A percentile compares a stretch with the other conserved stretches of the same genome.
Conservation (phyloP, 1,139 yeast genomes). For the Saccharomyces hybrid region DNA sequence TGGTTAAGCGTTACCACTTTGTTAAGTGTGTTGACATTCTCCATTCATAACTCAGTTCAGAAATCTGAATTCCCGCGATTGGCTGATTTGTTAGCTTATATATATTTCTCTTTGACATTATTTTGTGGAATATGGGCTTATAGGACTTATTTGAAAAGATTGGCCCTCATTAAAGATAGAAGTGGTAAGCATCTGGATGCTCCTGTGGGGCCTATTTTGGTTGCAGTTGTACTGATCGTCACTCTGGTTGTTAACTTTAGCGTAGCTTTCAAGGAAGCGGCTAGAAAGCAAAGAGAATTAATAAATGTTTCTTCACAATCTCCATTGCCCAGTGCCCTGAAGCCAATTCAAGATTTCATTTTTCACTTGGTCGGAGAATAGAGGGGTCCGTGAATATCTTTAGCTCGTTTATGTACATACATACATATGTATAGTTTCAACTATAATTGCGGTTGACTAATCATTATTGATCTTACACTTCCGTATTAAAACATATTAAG, state of each 20-base stretch:
- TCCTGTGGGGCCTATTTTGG: constrained; percentile 76
- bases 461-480: background rate
- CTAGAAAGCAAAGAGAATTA: background rate
- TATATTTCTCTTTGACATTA: constrained; percentile 71
- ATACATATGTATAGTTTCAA: background rate
- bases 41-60: constrained; percentile 73
- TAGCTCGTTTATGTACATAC: background rate
- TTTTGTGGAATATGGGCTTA: constrained; percentile 90
- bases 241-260: constrained; percentile 68
- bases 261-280: constrained; percentile 46
- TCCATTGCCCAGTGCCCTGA: constrained; percentile 21
- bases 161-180: constrained; percentile 68
- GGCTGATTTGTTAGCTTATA: constrained; percentile 63
- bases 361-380: constrained; percentile 10
- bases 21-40: constrained; percentile 77
- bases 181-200: constrained; percentile 85
- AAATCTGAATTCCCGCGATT: constrained; percentile 49
- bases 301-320: background rate
- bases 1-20: constrained; percentile 92
- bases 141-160: constrained; percentile 61
- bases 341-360: constrained; percentile 27
- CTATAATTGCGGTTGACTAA: background rate
- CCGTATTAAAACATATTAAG: background rate
- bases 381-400: background rate
- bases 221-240: constrained; percentile 60